Percentiles rank a stretch among this genome's conserved stretches.
phyloP scores from a whole-genome alignment of 2,329 filamentous ascomycete species.

The Cladosporium oxysporum region DNA sequence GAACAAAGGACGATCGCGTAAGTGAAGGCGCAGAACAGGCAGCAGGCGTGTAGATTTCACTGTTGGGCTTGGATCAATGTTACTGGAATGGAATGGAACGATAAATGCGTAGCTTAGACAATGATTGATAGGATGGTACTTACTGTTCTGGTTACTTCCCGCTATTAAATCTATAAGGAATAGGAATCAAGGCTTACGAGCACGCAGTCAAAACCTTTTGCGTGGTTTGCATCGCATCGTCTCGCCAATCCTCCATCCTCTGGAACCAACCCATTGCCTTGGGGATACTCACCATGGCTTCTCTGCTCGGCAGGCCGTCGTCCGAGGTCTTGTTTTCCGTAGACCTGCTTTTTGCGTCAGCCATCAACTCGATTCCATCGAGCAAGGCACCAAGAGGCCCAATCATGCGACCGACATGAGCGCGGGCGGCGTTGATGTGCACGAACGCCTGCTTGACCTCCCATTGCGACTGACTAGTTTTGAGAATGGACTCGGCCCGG shows the following conservation, averaged over 20 bases:
- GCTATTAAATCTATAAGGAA: not conserved
- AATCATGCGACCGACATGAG: not conserved
- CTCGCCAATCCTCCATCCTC: slow-evolving; percentile 9
- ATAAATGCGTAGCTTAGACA: not conserved
- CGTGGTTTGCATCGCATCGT: not conserved
- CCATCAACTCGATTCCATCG: slow-evolving; percentile 1
- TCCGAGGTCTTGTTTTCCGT: not conserved
- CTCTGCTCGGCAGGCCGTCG: slow-evolving; percentile 55
- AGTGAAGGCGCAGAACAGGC: not conserved
- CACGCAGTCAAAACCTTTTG: slow-evolving; percentile 17
- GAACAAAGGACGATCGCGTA: not conserved
- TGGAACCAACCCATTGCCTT: not conserved
- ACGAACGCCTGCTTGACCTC: slow-evolving; percentile 7
- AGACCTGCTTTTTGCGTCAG: not conserved
- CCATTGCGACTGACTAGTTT: not conserved
- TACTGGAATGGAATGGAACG: not conserved
- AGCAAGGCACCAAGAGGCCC: not conserved
- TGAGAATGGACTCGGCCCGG: not conserved
- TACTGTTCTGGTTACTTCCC: not conserved
- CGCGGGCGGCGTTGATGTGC: slow-evolving; percentile 14
- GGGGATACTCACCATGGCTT: slow-evolving; percentile 26
- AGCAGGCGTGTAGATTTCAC: not conserved
- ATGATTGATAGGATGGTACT: not conserved
- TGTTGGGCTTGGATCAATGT: not conserved
- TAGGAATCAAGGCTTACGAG: not conserved